phyloP scores from a whole-genome alignment of 352 stramenopile genomes.

The Pythium plurisporium region DNA sequence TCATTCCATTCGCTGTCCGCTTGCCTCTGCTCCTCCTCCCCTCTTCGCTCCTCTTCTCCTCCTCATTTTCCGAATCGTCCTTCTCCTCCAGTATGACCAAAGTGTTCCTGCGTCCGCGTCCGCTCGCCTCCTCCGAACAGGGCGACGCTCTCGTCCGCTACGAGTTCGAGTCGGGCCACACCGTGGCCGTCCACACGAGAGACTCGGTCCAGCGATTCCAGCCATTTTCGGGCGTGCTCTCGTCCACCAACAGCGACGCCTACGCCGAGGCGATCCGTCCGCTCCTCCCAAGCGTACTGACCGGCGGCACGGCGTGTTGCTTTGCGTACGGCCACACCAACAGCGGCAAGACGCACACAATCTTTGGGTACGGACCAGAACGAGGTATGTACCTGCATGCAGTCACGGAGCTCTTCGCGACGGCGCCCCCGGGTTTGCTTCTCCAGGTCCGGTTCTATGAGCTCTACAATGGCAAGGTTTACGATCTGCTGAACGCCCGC shows the following conservation, averaged over 20 bases:
- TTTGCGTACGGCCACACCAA: conserved; percentile 61
- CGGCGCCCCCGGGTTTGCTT: conserved; percentile 11
- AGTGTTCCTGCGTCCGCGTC: conserved; percentile 35
- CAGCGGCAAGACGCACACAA: conserved; percentile 60
- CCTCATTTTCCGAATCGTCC: neutral
- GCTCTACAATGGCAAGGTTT: conserved; percentile 55
- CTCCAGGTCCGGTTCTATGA: conserved; percentile 56
- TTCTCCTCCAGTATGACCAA: conserved; percentile 25
- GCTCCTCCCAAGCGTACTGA: conserved; percentile 24
- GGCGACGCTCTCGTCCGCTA: conserved; percentile 24
- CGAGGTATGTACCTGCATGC: conserved; percentile 37
- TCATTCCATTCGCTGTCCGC: neutral
- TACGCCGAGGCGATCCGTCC: conserved; percentile 30
- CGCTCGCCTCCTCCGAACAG: conserved; percentile 25
- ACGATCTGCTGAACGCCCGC: conserved; percentile 44
- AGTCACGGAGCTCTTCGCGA: conserved; percentile 31
- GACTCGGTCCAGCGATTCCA: conserved; percentile 25
- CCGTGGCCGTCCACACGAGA: neutral
- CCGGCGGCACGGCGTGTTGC: conserved; percentile 39
- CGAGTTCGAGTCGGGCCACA: neutral
- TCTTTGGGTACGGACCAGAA: conserved; percentile 47
- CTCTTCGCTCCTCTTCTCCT: neutral
- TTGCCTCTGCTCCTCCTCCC: neutral
- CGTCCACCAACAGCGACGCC: conserved; percentile 26
- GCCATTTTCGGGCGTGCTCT: conserved; percentile 34